These are phyloP conservation scores for Cicer cuneatum DNA, from an alignment of 306 rosid genomes.

Conservation along the genomic window DNA sequence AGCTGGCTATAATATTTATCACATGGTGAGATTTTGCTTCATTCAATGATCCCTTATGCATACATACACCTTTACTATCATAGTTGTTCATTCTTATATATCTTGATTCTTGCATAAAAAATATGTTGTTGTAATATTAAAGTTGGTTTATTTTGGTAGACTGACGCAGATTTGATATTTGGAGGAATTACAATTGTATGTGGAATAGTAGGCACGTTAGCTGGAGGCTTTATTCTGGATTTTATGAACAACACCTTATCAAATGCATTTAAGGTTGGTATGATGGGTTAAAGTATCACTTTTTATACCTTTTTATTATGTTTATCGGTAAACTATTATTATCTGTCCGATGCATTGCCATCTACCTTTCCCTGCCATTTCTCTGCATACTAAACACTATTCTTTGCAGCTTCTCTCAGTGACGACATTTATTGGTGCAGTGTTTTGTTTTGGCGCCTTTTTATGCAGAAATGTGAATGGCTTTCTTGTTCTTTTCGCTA, in stretches of 20 bases:
- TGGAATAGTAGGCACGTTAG: slow-evolving; percentile 80
- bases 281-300: slow-evolving; percentile 3
- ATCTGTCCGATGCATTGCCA: background rate
- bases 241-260: slow-evolving; percentile 62
- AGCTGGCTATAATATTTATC: slow-evolving; percentile 77
- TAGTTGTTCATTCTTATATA: slow-evolving; percentile 6
- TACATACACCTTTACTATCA: background rate
- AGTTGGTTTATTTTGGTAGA: slow-evolving; percentile 54
- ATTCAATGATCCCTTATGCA: slow-evolving; percentile 12
- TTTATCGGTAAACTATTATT: slow-evolving; percentile 11
- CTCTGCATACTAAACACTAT: slow-evolving; percentile 35
- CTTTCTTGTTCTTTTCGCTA: slow-evolving; percentile 69
- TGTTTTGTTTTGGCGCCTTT: slow-evolving; percentile 70
- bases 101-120: background rate
- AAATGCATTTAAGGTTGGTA: slow-evolving; percentile 89
- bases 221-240: slow-evolving; percentile 78
- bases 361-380: background rate
- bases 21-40: slow-evolving; percentile 64
- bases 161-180: slow-evolving; percentile 75
- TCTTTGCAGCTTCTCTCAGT: slow-evolving; percentile 73
- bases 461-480: slow-evolving; percentile 75
- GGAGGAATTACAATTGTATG: slow-evolving; percentile 82
- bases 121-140: slow-evolving; percentile 4
- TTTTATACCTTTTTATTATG: slow-evolving; percentile 29
- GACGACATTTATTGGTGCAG: slow-evolving; percentile 71